A percentile compares a stretch with the other conserved stretches of the same genome.
phyloP scores from a whole-genome alignment of 768 basidiomycete genomes.

The Cystobasidium ongulense region DNA sequence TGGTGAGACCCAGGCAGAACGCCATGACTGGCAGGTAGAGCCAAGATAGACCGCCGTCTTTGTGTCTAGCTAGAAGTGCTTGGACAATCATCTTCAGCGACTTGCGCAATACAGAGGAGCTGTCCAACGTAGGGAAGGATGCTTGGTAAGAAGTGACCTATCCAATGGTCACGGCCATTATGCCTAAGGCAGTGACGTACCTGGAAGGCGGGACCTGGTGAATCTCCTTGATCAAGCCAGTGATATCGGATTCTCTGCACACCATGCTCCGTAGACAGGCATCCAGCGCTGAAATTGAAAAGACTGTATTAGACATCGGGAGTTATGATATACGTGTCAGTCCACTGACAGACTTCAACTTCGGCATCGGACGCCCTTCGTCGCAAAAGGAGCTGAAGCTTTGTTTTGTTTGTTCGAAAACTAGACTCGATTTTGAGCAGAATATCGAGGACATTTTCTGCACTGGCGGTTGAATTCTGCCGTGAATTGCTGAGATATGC shows the following conservation, averaged over 20 bases:
- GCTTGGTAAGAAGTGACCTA: not conserved
- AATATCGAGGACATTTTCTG: not conserved
- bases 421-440: not conserved
- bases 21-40: not conserved
- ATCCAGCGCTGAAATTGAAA: not conserved
- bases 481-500: not conserved
- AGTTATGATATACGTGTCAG: too few relatives aligned
- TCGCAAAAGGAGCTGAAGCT: not conserved
- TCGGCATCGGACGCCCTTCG: not conserved
- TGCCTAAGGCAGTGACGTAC: too few relatives aligned
- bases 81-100: not conserved
- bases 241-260: not conserved
- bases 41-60: constrained; percentile 2
- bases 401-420: not conserved
- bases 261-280: not conserved
- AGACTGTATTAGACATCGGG: too few relatives aligned
- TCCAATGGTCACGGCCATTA: too few relatives aligned
- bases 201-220: not conserved
- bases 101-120: not conserved
- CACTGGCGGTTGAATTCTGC: not conserved
- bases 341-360: not conserved
- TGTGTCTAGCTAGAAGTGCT: not conserved
- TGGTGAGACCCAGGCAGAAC: not conserved
- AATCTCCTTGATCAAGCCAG: not conserved
- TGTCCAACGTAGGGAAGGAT: not conserved